phyloP scores from a whole-genome alignment of 148 eudicot genomes.

The Limonium bicolor region DNA sequence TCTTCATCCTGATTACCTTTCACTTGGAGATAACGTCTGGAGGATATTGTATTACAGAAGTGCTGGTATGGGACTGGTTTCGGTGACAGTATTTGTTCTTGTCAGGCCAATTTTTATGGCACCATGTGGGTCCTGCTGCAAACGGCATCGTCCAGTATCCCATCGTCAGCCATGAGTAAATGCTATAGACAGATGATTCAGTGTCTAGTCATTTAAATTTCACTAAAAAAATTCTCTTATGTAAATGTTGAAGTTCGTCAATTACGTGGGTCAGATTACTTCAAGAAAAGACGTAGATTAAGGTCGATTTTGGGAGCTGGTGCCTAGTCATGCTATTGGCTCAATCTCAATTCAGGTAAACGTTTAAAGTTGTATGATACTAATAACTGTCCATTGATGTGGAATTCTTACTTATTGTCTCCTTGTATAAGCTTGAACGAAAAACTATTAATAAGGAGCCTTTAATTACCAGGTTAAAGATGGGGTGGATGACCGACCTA shows the following conservation, averaged over 20 bases:
- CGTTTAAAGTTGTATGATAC: no score
- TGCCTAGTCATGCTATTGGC: constrained; percentile 89
- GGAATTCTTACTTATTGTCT: no score
- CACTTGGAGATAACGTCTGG: no score
- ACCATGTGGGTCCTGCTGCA: constrained; percentile 77
- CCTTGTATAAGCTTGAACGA: no score
- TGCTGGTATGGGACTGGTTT: constrained; percentile 87
- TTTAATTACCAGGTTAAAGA: constrained; percentile 40
- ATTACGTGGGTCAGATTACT: no score
- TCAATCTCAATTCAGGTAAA: constrained; percentile 81
- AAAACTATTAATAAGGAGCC: no score
- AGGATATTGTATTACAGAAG: constrained; percentile 97
- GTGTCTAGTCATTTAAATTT: no score
- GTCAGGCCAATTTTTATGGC: constrained; percentile 85
- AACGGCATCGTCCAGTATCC: constrained; percentile 70
- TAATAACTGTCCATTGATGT: no score
- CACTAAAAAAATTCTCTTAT: no score
- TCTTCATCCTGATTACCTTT: no score
- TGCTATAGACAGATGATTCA: constrained; percentile 76
- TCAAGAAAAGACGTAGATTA: no score
- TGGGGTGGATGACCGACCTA: constrained; percentile 46
- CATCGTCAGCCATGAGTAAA: constrained; percentile 79
- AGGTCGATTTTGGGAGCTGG: constrained; percentile 93
- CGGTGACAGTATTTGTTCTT: constrained; percentile 76
- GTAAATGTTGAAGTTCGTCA: no score